A percentile compares a stretch with the other conserved stretches of the same genome.
Evolutionary conservation across 2,329 filamentous ascomycete species (phyloP).

Genomic region (Microascus cirrosus): DNA sequence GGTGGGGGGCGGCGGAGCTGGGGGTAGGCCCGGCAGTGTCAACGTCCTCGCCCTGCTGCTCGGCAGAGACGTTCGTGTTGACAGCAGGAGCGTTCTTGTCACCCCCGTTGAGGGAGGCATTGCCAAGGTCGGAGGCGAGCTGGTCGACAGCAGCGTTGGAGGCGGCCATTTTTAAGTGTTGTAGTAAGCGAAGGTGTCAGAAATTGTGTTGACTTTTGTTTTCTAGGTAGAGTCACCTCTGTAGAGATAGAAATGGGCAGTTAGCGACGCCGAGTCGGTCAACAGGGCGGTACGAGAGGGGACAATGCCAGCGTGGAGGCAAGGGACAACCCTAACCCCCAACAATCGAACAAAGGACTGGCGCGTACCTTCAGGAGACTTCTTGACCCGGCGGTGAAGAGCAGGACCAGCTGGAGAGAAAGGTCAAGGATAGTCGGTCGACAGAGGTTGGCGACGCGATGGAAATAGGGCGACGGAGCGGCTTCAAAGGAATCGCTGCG

Average conservation of each 20-base stretch:
- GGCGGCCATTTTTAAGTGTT: slow-evolving; percentile 3
- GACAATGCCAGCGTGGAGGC: not conserved
- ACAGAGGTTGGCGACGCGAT: not conserved
- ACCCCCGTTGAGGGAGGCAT: slow-evolving; percentile 56
- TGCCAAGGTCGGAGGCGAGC: slow-evolving; percentile 68
- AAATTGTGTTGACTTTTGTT: slow-evolving; percentile 10
- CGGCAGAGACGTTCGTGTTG: slow-evolving; percentile 58
- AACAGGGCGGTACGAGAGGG: slow-evolving; percentile 4
- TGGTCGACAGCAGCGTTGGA: slow-evolving; percentile 57
- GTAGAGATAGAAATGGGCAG: slow-evolving; percentile 5
- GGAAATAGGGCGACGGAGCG: not conserved
- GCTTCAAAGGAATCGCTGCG: slow-evolving; percentile 5
- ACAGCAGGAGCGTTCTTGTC: slow-evolving; percentile 57
- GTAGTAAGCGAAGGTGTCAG: not conserved
- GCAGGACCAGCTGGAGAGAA: slow-evolving; percentile 5
- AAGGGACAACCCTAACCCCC: not conserved
- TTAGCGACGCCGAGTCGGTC: slow-evolving; percentile 7
- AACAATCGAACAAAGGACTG: not conserved
- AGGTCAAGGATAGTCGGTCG: not conserved
- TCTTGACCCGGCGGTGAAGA: not conserved
- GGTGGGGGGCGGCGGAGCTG: slow-evolving; percentile 62
- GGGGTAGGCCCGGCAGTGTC: slow-evolving; percentile 60
- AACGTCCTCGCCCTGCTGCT: slow-evolving; percentile 38
- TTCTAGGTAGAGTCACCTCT: slow-evolving; percentile 9
- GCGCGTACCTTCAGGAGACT: not conserved